Evolutionary conservation across 108 stramenopile species (phyloP).

Genomic region (Thalassiosira profunda): DNA sequence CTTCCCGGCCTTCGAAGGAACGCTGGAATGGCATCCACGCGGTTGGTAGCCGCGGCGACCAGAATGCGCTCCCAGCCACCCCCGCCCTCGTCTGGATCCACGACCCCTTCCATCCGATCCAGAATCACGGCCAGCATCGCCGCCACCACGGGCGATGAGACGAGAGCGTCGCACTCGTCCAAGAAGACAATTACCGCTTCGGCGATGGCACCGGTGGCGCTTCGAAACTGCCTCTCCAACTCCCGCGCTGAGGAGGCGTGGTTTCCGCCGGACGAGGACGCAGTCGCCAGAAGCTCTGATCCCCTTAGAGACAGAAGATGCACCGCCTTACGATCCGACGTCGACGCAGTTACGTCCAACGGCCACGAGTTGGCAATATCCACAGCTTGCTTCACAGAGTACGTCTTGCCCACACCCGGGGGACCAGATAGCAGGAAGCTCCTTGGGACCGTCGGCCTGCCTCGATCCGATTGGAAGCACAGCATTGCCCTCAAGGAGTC

Average conservation of each 20-base stretch:
- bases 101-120: conserved; percentile 49
- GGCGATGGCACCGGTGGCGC: not conserved
- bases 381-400: conserved; percentile 41
- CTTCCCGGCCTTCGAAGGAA: conserved; percentile 78
- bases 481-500: conserved; percentile 23
- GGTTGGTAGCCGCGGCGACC: conserved; percentile 86
- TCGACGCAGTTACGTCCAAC: not conserved
- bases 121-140: conserved; percentile 66
- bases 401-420: conserved; percentile 70
- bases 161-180: conserved; percentile 88
- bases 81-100: not conserved
- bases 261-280: conserved; percentile 25
- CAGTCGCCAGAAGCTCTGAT: conserved; percentile 44
- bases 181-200: conserved; percentile 65
- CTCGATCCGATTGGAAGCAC: not conserved
- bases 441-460: conserved; percentile 36
- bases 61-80: conserved; percentile 50
- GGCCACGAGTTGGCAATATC: conserved; percentile 33
- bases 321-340: not conserved
- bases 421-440: conserved; percentile 62
- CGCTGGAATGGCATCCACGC: conserved; percentile 74
- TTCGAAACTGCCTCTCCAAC: conserved; percentile 24
- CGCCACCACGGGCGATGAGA: conserved; percentile 57
- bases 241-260: conserved; percentile 36
- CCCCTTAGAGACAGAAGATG: conserved; percentile 50